Percentiles rank a stretch among this genome's conserved stretches.
Conservation (phyloP, 768 basidiomycete genomes). For the Pholiota microspora region DNA sequence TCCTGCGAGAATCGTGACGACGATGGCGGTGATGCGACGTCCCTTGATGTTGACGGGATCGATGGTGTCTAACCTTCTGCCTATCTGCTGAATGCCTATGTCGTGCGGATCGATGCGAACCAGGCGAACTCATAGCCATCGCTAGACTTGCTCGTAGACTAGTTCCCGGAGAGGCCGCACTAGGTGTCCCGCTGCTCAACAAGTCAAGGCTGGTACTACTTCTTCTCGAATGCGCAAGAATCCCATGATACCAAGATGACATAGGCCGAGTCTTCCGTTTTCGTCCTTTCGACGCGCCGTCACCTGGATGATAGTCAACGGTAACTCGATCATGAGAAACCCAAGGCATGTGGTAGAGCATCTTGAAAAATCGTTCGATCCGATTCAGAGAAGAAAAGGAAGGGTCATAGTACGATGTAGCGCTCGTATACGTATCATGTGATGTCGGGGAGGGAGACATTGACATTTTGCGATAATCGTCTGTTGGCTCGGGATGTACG, state of each 20-base stretch:
- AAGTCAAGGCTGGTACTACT: conserved; percentile 30
- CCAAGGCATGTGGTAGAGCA: conserved; percentile 46
- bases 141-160: conserved; percentile 22
- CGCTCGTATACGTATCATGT: conserved; percentile 14
- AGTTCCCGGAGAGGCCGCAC: conserved; percentile 15
- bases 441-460: conserved; percentile 21
- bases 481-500: conserved; percentile 29
- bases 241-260: conserved; percentile 33
- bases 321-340: conserved; percentile 42
- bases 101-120: conserved; percentile 7
- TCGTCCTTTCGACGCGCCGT: conserved; percentile 16
- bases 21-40: conserved; percentile 18
- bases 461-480: conserved; percentile 39
- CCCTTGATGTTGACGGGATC: conserved; percentile 23
- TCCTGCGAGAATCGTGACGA: conserved; percentile 15
- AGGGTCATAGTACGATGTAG: conserved; percentile 29
- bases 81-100: conserved; percentile 14
- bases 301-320: conserved; percentile 41
- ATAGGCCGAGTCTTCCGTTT: conserved; percentile 24
- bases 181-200: conserved; percentile 27
- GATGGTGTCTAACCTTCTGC: conserved; percentile 13
- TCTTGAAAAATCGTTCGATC: conserved; percentile 39
- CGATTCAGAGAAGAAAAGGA: conserved; percentile 38
- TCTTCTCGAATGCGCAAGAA: conserved; percentile 19
- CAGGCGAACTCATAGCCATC: conserved; percentile 18